These are phyloP conservation scores for Diaporthe sp. DNA, from an alignment of 2,329 filamentous ascomycete genomes.

Conservation along the genomic window DNA sequence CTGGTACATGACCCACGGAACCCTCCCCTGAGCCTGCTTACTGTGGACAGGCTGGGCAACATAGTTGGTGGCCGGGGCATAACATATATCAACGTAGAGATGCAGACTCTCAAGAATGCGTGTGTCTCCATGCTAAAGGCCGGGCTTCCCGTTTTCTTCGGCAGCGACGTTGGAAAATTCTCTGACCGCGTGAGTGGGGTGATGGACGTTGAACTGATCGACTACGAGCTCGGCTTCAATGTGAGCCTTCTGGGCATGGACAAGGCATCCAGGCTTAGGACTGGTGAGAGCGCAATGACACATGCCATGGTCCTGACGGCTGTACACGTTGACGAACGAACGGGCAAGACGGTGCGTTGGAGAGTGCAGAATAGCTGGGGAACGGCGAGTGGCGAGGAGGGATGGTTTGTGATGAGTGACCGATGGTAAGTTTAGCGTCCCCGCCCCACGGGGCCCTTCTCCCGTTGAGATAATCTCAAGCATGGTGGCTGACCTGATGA, in stretches of 20 bases:
- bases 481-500: neutral
- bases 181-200: conserved; percentile 77
- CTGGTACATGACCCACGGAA: conserved; percentile 90
- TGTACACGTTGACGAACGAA: conserved; percentile 79
- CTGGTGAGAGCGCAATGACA: conserved; percentile 86
- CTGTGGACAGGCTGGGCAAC: conserved; percentile 84
- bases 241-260: conserved; percentile 78
- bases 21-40: conserved; percentile 78
- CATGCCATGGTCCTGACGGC: conserved; percentile 93
- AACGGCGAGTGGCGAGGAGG: conserved; percentile 76
- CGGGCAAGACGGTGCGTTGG: conserved; percentile 79
- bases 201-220: conserved; percentile 83
- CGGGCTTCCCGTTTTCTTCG: conserved; percentile 89
- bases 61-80: conserved; percentile 82
- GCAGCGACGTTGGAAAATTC: conserved; percentile 88
- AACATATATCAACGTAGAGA: conserved; percentile 87
- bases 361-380: conserved; percentile 92
- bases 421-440: conserved; percentile 60
- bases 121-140: conserved; percentile 83
- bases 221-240: conserved; percentile 89
- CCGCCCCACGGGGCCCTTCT: neutral
- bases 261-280: conserved; percentile 81
- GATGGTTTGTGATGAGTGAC: conserved; percentile 93
- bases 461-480: neutral
- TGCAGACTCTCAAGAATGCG: conserved; percentile 77